Evolutionary conservation across 2,329 filamentous ascomycete species (phyloP).

Genomic region (Diplocarpon rosae): DNA sequence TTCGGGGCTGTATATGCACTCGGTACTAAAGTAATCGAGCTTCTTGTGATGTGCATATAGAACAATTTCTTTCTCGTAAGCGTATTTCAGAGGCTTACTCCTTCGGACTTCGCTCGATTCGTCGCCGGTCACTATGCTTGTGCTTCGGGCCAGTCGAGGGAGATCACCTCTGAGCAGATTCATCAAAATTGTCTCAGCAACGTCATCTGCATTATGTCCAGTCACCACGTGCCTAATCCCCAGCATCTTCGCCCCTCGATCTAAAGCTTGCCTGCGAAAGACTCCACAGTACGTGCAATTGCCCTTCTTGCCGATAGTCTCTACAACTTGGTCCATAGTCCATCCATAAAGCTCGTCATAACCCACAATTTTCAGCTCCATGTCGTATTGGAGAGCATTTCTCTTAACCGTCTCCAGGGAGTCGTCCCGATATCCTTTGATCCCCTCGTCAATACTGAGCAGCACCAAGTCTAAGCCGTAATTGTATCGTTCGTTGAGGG

Average conservation of each 20-base stretch:
- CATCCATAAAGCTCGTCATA: slow-evolving; percentile 93
- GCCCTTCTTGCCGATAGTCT: slow-evolving; percentile 91
- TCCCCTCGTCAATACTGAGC: slow-evolving; percentile 91
- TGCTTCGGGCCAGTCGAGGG: slow-evolving; percentile 75
- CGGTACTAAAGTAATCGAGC: slow-evolving; percentile 94
- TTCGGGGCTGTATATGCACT: slow-evolving; percentile 97
- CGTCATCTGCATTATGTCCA: slow-evolving; percentile 94
- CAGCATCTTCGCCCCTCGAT: slow-evolving; percentile 79
- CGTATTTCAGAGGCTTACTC: slow-evolving; percentile 94
- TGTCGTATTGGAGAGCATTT: slow-evolving; percentile 81
- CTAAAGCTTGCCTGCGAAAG: slow-evolving; percentile 85
- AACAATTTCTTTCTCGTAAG: slow-evolving; percentile 98
- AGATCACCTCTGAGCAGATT: slow-evolving; percentile 87
- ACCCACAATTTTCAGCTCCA: slow-evolving; percentile 84
- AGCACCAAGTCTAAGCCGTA: slow-evolving; percentile 81
- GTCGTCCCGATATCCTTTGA: slow-evolving; percentile 93
- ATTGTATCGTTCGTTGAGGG: slow-evolving; percentile 77
- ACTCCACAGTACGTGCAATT: slow-evolving; percentile 99
- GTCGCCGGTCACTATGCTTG: slow-evolving; percentile 75
- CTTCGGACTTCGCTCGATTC: slow-evolving; percentile 80
- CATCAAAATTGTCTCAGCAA: slow-evolving; percentile 96
- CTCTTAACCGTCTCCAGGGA: slow-evolving; percentile 92
- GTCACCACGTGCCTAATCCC: slow-evolving; percentile 91
- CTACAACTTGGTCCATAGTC: slow-evolving; percentile 99
- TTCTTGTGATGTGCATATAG: slow-evolving; percentile 95